Evolutionary conservation across 495 filamentous ascomycete species (phyloP).

Genomic region (Aspergillus nidulans): DNA sequence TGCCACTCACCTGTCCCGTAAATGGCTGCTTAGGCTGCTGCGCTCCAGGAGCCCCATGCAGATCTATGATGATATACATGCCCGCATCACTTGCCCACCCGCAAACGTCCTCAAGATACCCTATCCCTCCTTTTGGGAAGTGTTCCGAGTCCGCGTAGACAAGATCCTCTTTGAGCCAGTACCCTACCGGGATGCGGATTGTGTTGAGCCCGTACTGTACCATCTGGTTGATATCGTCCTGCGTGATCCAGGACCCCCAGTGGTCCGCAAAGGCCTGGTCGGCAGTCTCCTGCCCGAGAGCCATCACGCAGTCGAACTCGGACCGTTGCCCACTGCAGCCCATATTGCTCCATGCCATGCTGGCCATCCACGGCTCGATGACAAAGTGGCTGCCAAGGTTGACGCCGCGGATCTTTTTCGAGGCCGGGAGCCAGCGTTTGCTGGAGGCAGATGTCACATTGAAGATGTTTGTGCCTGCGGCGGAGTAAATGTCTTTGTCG

Average conservation of each 20-base stretch:
- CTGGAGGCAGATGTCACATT: background rate
- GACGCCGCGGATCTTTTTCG: conserved; percentile 55
- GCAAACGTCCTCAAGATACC: conserved; percentile 51
- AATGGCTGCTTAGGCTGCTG: conserved; percentile 48
- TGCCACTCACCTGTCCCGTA: conserved; percentile 44
- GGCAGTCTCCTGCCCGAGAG: conserved; percentile 50
- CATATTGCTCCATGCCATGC: conserved; percentile 46
- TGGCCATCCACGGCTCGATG: conserved; percentile 57
- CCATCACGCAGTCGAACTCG: conserved; percentile 55
- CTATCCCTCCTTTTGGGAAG: conserved; percentile 53
- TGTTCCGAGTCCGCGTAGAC: conserved; percentile 50
- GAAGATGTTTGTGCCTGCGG: conserved; percentile 27
- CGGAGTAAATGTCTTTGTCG: conserved; percentile 24
- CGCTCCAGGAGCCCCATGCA: conserved; percentile 59
- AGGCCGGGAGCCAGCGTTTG: conserved; percentile 2
- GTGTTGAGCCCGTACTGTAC: conserved; percentile 54
- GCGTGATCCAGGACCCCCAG: conserved; percentile 56
- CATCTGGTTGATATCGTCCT: conserved; percentile 53
- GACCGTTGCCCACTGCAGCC: conserved; percentile 48
- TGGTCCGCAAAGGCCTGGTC: conserved; percentile 52
- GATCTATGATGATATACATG: conserved; percentile 60
- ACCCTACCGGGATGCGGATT: conserved; percentile 59
- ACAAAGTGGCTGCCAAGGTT: conserved; percentile 58
- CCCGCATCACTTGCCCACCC: conserved; percentile 52
- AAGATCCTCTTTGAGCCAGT: conserved; percentile 57